Evolutionary conservation across 352 stramenopile genomes (phyloP).

Genomic region (Thalassiosira livingstoniorum): DNA sequence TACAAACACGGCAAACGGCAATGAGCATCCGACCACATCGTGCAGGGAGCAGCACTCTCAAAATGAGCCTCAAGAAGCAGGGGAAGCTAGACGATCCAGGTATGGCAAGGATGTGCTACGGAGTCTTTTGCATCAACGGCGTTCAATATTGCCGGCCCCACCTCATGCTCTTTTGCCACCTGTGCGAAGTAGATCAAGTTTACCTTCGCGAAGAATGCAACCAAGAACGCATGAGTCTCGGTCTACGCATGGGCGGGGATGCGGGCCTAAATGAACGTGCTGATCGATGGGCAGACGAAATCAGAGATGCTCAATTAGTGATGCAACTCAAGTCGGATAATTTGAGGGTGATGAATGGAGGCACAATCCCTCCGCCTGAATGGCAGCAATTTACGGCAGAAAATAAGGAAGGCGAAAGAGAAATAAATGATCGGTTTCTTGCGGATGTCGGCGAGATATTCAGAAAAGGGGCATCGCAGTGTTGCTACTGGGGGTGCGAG

Average conservation of each 20-base stretch:
- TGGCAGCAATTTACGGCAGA: not conserved
- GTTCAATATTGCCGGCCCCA: constrained; percentile 10
- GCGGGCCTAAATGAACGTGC: not conserved
- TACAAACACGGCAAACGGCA: no score
- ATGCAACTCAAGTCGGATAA: not conserved
- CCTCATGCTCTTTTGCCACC: constrained; percentile 9
- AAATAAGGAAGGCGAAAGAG: not conserved
- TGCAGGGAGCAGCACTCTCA: not conserved
- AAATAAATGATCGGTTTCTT: constrained; percentile 16
- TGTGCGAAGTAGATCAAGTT: constrained; percentile 7
- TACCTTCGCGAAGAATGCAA: not conserved
- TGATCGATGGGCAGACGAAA: not conserved
- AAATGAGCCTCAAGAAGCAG: constrained; percentile 19
- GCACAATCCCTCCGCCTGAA: not conserved
- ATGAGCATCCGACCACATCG: no score
- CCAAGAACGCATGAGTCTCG: not conserved
- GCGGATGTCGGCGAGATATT: constrained; percentile 3
- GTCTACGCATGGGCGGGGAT: constrained; percentile 3
- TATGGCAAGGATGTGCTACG: constrained; percentile 2
- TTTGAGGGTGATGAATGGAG: not conserved
- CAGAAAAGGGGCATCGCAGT: constrained; percentile 9
- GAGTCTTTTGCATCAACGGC: constrained; percentile 7
- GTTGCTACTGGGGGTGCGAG: constrained; percentile 15
- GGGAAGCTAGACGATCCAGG: not conserved
- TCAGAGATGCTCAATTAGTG: not conserved